These are phyloP conservation scores for Xylariaceae sp. DNA, from an alignment of 2,329 filamentous ascomycete species.

Conservation along the genomic window DNA sequence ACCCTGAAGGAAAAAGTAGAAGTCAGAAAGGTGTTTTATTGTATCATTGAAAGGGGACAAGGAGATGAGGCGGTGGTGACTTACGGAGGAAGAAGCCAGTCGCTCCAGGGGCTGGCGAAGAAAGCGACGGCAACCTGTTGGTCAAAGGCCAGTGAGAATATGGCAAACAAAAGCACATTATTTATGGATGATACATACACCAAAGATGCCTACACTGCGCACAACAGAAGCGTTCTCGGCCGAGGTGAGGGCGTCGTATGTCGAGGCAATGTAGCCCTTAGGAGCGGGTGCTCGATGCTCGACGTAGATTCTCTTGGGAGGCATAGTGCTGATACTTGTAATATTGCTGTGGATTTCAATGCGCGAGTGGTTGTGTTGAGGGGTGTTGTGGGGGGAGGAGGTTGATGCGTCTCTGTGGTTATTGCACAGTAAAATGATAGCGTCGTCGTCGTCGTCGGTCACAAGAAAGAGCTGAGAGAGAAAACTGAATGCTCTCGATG, in stretches of 20 bases:
- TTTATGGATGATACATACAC: conserved; percentile 52
- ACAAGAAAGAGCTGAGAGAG: too few species aligned
- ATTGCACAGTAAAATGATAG: too few species aligned
- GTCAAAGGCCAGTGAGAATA: conserved; percentile 4
- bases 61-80: conserved; percentile 21
- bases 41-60: too few species aligned
- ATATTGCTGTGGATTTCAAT: too few species aligned
- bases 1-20: too few species aligned
- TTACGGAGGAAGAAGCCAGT: conserved; percentile 63
- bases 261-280: conserved; percentile 52
- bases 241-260: conserved; percentile 60
- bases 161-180: not conserved
- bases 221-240: conserved; percentile 67
- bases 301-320: conserved; percentile 57
- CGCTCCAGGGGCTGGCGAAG: conserved; percentile 64
- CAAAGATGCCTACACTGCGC: conserved; percentile 63
- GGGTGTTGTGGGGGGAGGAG: too few species aligned
- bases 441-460: too few species aligned
- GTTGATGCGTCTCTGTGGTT: too few species aligned
- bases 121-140: conserved; percentile 60
- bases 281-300: conserved; percentile 43
- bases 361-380: too few species aligned
- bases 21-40: too few species aligned
- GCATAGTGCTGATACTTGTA: conserved; percentile 47
- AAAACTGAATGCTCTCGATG: too few species aligned